Base-by-base conservation (phyloP, 176 grass and related monocot species). In the Zoysia pacifica region DNA sequence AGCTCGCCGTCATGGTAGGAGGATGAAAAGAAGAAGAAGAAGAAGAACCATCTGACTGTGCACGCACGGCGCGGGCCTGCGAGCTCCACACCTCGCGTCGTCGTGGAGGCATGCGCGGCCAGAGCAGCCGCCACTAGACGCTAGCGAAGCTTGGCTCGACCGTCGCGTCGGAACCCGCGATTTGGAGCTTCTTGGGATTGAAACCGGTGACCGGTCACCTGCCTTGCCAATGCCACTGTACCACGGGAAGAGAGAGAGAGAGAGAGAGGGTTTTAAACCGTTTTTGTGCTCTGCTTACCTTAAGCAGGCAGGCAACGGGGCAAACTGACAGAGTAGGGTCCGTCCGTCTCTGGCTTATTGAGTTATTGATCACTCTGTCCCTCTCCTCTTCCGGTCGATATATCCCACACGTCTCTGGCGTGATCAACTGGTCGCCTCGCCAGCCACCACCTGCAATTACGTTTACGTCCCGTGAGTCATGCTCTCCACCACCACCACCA, bases 401-500 rank as follows among this genome's bases (percentile, higher is more conserved):
- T 28, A 28, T 28, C 28, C 28, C 28, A 28, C 28, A 16, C 2
- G n/a, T 1, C 5, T 6, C 53, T n/a, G 16, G 53, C 7, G 15
- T 19, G 9, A 53, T 43, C 39, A 14, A 41, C 0, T 5, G 12
- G 14, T 11, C 20, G 1, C 11, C 51, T 73, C 38, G 18, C 48
- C 60, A 40, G 37, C 28, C 28, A 20, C 55, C 55, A 20, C 55
- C 55, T 20, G 2, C 55, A 58, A 9, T 15, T 19, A 19, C 54
- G 55, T 14, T 7, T 13, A 11, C 3, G 15, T 11, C 11, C 53
- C 53, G 9, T 6, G 14, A 48, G 60, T 5, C 59, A 84, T 77
- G 87, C 62, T 85, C 8, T 89, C 78, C 71, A 67, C 78, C 10
- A 43, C 4, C 28, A 28, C 28, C 28, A 28, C 28, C 28, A 28